Conservation (phyloP, 2,329 filamentous ascomycete species). For the Xylariaceae sp. region DNA sequence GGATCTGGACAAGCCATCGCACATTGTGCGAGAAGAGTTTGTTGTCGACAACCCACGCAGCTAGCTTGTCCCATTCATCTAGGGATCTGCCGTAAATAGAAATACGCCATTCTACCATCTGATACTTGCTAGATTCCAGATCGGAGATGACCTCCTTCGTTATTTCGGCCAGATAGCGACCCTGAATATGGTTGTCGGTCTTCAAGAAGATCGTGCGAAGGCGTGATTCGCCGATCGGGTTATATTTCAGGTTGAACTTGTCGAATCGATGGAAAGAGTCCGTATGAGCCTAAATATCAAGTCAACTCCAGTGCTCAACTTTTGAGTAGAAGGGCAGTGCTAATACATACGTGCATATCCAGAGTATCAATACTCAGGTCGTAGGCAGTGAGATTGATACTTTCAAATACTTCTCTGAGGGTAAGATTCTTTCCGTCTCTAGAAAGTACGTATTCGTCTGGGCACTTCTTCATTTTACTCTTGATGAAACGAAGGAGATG, state of each 20-base stretch:
- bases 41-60: constrained; percentile 95
- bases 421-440: constrained; percentile 91
- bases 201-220: constrained; percentile 97
- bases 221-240: constrained; percentile 91
- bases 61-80: constrained; percentile 96
- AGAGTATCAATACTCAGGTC: constrained; percentile 97
- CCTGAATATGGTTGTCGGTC: constrained; percentile 96
- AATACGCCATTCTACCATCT: constrained; percentile 99
- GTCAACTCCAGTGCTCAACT: constrained; percentile 11
- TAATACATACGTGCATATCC: constrained; percentile 80
- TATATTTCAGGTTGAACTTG: constrained; percentile 99
- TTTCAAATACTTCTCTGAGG: constrained; percentile 88
- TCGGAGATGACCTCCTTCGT: constrained; percentile 97
- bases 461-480: constrained; percentile 98
- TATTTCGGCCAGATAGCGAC: constrained; percentile 92
- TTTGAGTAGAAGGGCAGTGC: neutral
- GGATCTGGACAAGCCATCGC: constrained; percentile 93
- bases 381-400: constrained; percentile 94
- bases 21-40: constrained; percentile 98
- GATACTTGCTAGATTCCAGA: constrained; percentile 97
- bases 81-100: constrained; percentile 90
- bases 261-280: constrained; percentile 98
- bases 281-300: constrained; percentile 66
- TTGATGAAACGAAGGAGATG: constrained; percentile 98
- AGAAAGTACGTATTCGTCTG: constrained; percentile 87